These are phyloP conservation scores for Aphanomyces euteiches DNA, from an alignment of 352 stramenopile genomes.

Conservation along the genomic window DNA sequence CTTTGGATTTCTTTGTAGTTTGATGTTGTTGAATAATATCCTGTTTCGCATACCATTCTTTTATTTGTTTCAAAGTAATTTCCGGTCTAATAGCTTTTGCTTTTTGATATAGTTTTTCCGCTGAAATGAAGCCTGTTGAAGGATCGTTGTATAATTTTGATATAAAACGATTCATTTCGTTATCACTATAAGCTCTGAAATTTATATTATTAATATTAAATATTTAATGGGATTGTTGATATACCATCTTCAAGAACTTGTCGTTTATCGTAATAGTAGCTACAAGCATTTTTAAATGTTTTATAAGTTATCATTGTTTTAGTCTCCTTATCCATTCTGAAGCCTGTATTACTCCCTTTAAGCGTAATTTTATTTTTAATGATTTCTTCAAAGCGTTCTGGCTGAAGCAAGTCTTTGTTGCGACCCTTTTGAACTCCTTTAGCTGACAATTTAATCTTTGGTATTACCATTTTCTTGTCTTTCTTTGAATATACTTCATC, in stretches of 20 bases:
- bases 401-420: slow-evolving; percentile 30
- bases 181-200: slow-evolving; percentile 2
- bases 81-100: slow-evolving; percentile 26
- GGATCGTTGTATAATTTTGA: slow-evolving; percentile 36
- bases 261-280: slow-evolving; percentile 40
- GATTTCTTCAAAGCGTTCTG: slow-evolving; percentile 32
- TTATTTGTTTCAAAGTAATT: slow-evolving; percentile 34
- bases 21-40: slow-evolving; percentile 35
- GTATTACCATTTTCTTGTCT: background rate
- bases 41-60: slow-evolving; percentile 33
- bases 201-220: slow-evolving; percentile 32
- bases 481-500: slow-evolving; percentile 4
- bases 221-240: too few species aligned
- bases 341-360: slow-evolving; percentile 36
- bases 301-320: slow-evolving; percentile 39
- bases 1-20: slow-evolving; percentile 10
- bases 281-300: slow-evolving; percentile 32
- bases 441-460: slow-evolving; percentile 31
- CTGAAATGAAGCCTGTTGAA: slow-evolving; percentile 33
- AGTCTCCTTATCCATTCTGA: slow-evolving; percentile 32
- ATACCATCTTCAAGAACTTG: slow-evolving; percentile 34
- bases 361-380: slow-evolving; percentile 35
- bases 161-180: slow-evolving; percentile 20
- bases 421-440: slow-evolving; percentile 34
- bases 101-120: slow-evolving; percentile 33